These are phyloP conservation scores for Puccinia triticina DNA, from an alignment of 1,284 basidiomycete species.

Conservation along the genomic window DNA sequence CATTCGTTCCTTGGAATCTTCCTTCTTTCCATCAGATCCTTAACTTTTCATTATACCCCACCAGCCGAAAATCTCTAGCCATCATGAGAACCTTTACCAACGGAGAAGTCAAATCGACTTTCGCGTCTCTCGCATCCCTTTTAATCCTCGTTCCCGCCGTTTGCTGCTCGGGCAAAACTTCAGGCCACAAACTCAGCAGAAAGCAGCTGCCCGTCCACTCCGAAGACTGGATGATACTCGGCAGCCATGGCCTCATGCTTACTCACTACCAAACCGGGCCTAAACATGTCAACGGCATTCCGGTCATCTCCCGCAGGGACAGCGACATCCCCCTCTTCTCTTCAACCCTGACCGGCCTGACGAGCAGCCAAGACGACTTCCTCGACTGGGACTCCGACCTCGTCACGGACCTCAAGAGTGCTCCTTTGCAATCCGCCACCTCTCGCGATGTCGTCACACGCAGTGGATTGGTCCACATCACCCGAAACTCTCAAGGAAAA, in stretches of 20 bases:
- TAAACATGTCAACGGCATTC: background rate
- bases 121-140: background rate
- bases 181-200: background rate
- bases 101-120: slow-evolving; percentile 8
- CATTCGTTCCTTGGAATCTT: background rate
- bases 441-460: slow-evolving; percentile 29
- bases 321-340: slow-evolving; percentile 26
- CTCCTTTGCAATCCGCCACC: background rate
- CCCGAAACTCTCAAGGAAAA: slow-evolving; percentile 7
- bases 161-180: slow-evolving; percentile 8
- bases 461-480: slow-evolving; percentile 21
- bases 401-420: slow-evolving; percentile 15
- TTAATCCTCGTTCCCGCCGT: background rate
- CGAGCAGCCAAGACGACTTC: slow-evolving; percentile 19
- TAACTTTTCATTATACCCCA: background rate
- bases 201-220: background rate
- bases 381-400: slow-evolving; percentile 5
- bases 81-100: background rate
- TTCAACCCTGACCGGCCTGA: slow-evolving; percentile 5
- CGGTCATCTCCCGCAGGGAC: background rate
- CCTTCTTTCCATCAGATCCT: background rate
- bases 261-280: slow-evolving; percentile 5
- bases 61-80: too few relatives aligned
- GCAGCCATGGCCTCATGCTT: slow-evolving; percentile 37
- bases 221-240: slow-evolving; percentile 29